phyloP scores from a whole-genome alignment of 768 basidiomycete species.

The Albatrellus ellisii region DNA sequence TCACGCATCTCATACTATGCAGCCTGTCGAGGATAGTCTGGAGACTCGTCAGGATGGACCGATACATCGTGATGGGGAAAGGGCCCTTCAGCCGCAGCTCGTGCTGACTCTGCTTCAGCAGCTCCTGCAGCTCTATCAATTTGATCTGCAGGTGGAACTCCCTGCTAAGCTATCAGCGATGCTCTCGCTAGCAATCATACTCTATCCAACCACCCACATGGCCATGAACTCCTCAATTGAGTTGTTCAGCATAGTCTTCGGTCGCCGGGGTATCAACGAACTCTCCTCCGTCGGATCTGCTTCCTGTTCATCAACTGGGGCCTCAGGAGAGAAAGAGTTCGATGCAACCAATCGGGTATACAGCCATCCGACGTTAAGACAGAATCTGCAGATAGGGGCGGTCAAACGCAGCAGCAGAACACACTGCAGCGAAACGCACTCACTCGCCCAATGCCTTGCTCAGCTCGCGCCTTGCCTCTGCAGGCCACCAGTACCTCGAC shows the following conservation, averaged over 20 bases:
- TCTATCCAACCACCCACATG: constrained; percentile 42
- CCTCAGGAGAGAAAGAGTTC: constrained; percentile 60
- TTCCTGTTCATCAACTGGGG: constrained; percentile 14
- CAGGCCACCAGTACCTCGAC: constrained; percentile 91
- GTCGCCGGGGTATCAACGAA: constrained; percentile 21
- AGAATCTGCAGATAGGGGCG: constrained; percentile 44
- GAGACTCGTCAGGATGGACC: constrained; percentile 66
- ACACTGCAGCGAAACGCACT: constrained; percentile 16
- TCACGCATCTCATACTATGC: constrained; percentile 97
- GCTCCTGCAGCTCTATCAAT: constrained; percentile 69
- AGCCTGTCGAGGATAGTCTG: constrained; percentile 81
- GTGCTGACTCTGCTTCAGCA: constrained; percentile 82
- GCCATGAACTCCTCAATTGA: constrained; percentile 85
- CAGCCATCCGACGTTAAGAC: constrained; percentile 86
- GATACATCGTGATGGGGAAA: constrained; percentile 79
- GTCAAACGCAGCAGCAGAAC: not conserved
- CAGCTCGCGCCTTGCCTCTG: constrained; percentile 83
- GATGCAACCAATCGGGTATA: constrained; percentile 86
- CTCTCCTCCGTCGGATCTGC: constrained; percentile 16
- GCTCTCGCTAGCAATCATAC: not conserved
- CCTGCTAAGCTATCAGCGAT: constrained; percentile 32
- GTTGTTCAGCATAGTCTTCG: constrained; percentile 33
- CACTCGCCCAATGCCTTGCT: constrained; percentile 81
- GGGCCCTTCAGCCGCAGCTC: constrained; percentile 95
- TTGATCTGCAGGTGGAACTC: constrained; percentile 91